Percentiles rank a stretch among this genome's conserved stretches.
Conservation (phyloP, 169 alveolate species). For the Plasmodium sp. region DNA sequence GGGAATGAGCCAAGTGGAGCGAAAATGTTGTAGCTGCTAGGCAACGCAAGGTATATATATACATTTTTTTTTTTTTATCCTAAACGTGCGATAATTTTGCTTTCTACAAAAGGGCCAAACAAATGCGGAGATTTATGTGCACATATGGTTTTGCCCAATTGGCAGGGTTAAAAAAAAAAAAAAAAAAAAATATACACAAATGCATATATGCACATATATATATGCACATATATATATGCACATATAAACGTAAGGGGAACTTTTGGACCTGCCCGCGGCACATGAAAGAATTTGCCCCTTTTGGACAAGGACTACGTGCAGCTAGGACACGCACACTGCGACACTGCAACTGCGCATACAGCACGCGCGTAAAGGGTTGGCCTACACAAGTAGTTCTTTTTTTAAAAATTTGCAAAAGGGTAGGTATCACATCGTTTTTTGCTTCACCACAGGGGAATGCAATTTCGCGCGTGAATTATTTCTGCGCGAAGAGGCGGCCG, state of each 20-base stretch:
- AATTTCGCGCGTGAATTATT: conserved; percentile 11
- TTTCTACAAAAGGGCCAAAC: not conserved
- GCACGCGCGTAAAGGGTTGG: not conserved
- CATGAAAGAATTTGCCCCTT: not conserved
- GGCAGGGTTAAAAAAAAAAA: not conserved
- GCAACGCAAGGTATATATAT: not conserved
- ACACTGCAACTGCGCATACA: not conserved
- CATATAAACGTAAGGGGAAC: not conserved
- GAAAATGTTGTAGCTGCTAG: not conserved
- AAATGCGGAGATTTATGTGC: not conserved
- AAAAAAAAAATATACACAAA: too few species aligned
- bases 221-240: not conserved
- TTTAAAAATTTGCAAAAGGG: not conserved
- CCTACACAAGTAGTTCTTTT: not conserved
- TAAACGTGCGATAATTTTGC: not conserved
- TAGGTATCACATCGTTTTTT: not conserved
- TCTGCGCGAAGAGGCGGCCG: not conserved
- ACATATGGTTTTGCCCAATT: not conserved
- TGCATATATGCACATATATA: not conserved
- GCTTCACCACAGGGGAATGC: not conserved
- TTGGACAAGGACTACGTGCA: not conserved
- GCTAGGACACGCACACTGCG: not conserved
- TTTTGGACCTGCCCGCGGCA: not conserved
- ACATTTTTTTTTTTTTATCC: not conserved
- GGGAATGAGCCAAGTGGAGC: not conserved